These are phyloP conservation scores for Solanum corneliomulleri DNA, from an alignment of 257 asterid species.

Conservation along the genomic window DNA sequence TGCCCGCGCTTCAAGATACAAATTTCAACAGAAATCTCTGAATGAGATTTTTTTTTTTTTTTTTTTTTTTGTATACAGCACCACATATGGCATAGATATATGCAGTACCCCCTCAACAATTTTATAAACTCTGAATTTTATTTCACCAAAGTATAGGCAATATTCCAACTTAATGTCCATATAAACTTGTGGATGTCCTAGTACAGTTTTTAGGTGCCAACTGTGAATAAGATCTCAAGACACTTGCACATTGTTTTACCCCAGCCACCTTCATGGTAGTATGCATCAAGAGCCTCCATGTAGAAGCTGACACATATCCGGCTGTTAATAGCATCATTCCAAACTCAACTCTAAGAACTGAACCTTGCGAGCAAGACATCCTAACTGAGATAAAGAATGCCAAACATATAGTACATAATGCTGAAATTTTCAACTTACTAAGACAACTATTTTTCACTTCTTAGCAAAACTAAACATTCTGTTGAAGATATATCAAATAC, in stretches of 20 bases:
- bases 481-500: background rate
- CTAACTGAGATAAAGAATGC: background rate
- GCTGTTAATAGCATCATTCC: slow-evolving; percentile 1
- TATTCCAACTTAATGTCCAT: slow-evolving; percentile 13
- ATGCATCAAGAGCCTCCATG: slow-evolving; percentile 46
- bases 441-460: background rate
- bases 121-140: background rate
- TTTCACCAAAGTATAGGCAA: background rate
- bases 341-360: background rate
- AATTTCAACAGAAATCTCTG: background rate
- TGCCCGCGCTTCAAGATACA: background rate
- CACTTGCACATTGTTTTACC: slow-evolving; percentile 40
- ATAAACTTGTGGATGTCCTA: slow-evolving; percentile 37
- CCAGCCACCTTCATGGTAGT: slow-evolving; percentile 36
- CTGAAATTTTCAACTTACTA: background rate
- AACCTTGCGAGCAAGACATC: background rate
- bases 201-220: slow-evolving; percentile 44
- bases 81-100: slow-evolving; percentile 67
- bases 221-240: slow-evolving; percentile 55
- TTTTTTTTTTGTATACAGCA: slow-evolving; percentile 33
- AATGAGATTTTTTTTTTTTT: slow-evolving; percentile 22
- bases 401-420: background rate
- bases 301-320: slow-evolving; percentile 52
- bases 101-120: slow-evolving; percentile 46
- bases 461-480: background rate